These are phyloP conservation scores for Solanum virginianum DNA, from an alignment of 257 asterid species.

Conservation along the genomic window DNA sequence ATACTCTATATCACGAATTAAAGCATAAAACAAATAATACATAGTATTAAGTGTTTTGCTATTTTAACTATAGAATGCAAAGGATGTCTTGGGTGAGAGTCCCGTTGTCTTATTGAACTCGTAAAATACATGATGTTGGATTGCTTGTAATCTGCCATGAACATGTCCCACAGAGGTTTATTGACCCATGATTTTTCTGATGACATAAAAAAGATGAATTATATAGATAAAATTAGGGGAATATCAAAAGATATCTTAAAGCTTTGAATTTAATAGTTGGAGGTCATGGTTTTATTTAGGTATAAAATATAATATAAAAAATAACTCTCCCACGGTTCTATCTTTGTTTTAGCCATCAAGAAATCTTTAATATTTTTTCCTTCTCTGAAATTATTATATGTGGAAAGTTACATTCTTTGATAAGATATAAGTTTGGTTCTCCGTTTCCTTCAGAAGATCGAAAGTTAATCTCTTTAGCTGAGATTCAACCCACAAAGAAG, in stretches of 20 bases:
- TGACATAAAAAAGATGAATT: too few species aligned
- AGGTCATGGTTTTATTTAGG: too few species aligned
- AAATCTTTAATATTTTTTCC: neutral
- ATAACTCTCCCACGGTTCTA: neutral
- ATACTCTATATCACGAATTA: too few species aligned
- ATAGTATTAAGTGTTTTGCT: too few species aligned
- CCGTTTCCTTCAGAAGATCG: neutral
- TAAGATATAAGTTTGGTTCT: neutral
- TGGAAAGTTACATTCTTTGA: neutral
- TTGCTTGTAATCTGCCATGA: neutral
- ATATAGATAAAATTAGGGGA: too few species aligned
- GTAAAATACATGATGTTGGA: neutral
- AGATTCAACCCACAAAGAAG: neutral
- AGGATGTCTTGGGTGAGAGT: too few species aligned
- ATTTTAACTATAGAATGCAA: too few species aligned
- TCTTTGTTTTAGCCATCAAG: neutral
- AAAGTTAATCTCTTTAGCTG: neutral
- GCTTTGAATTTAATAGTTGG: too few species aligned
- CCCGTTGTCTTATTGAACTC: constrained; percentile 13
- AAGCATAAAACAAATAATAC: too few species aligned
- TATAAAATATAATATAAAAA: neutral
- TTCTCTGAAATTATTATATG: too few species aligned
- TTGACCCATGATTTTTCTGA: neutral
- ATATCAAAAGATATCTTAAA: too few species aligned
- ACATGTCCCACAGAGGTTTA: neutral